Conservation (phyloP, 768 basidiomycete species). For the Suillus tomentosus region DNA sequence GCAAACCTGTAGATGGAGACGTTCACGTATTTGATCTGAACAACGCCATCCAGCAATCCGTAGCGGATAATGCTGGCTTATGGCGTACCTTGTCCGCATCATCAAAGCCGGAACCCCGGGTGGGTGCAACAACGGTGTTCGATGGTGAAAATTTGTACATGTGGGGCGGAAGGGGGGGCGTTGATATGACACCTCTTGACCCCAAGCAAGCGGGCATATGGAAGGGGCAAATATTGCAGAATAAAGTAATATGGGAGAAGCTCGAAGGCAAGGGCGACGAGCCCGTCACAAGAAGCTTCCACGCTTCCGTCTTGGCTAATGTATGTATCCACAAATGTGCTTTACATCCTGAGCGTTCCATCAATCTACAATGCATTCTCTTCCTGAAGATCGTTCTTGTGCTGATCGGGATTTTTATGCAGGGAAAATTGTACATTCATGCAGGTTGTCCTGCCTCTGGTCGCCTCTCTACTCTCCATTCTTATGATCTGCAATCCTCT, state of each 20-base stretch:
- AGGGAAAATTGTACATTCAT: slow-evolving; percentile 41
- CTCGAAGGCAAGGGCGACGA: slow-evolving; percentile 29
- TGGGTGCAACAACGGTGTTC: slow-evolving; percentile 26
- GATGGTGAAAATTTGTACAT: slow-evolving; percentile 35
- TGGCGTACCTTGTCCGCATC: slow-evolving; percentile 30
- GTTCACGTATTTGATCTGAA: slow-evolving; percentile 30
- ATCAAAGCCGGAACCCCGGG: slow-evolving; percentile 19
- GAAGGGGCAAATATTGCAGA: slow-evolving; percentile 19
- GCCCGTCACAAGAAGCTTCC: slow-evolving; percentile 40
- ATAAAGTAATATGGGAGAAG: slow-evolving; percentile 32
- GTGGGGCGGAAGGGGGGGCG: slow-evolving; percentile 49
- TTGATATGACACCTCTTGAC: slow-evolving; percentile 39
- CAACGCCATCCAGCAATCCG: neutral
- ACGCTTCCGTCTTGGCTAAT: slow-evolving; percentile 30
- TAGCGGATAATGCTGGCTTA: slow-evolving; percentile 13
- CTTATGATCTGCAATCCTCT: slow-evolving; percentile 31
- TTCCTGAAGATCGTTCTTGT: neutral
- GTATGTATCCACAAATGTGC: slow-evolving; percentile 22
- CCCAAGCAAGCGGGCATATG: slow-evolving; percentile 33
- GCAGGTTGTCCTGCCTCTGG: slow-evolving; percentile 43
- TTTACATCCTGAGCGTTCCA: neutral
- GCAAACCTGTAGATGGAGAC: slow-evolving; percentile 41
- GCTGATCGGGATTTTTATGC: neutral
- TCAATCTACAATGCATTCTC: neutral
- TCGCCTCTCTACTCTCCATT: slow-evolving; percentile 37